phyloP scores from a whole-genome alignment of 208 protist genomes.

The Spironucleus salmonicida region DNA sequence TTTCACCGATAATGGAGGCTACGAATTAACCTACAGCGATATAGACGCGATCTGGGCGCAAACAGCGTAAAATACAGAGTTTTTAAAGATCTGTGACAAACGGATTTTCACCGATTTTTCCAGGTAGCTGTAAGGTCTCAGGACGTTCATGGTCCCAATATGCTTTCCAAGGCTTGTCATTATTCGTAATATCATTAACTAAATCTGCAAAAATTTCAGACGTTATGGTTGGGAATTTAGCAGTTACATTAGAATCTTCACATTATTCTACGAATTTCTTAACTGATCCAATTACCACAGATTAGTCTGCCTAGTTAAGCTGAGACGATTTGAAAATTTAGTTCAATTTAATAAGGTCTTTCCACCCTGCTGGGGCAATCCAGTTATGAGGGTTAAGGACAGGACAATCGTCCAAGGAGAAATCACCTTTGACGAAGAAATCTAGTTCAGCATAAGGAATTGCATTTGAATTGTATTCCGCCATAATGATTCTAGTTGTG shows the following conservation, averaged over 20 bases:
- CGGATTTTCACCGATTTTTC: conserved; percentile 45
- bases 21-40: conserved; percentile 76
- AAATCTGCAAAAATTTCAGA: conserved; percentile 60
- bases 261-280: background rate
- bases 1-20: conserved; percentile 64
- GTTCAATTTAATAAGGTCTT: conserved; percentile 19
- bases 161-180: conserved; percentile 60
- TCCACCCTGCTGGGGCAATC: conserved; percentile 23
- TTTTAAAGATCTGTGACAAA: conserved; percentile 61
- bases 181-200: conserved; percentile 51
- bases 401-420: background rate
- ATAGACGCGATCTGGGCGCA: conserved; percentile 80
- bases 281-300: background rate
- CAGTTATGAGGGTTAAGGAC: background rate
- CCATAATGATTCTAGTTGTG: background rate
- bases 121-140: conserved; percentile 60
- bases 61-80: conserved; percentile 80
- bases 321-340: background rate
- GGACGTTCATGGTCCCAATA: conserved; percentile 73
- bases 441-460: background rate
- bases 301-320: background rate
- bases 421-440: conserved; percentile 31
- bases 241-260: background rate
- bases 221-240: background rate
- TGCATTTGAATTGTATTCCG: background rate